Evolutionary conservation across 1,284 basidiomycete species (phyloP), one percentile per base, ranked within the genome.

Genomic region (Ceratobasidium theobromae): DNA sequence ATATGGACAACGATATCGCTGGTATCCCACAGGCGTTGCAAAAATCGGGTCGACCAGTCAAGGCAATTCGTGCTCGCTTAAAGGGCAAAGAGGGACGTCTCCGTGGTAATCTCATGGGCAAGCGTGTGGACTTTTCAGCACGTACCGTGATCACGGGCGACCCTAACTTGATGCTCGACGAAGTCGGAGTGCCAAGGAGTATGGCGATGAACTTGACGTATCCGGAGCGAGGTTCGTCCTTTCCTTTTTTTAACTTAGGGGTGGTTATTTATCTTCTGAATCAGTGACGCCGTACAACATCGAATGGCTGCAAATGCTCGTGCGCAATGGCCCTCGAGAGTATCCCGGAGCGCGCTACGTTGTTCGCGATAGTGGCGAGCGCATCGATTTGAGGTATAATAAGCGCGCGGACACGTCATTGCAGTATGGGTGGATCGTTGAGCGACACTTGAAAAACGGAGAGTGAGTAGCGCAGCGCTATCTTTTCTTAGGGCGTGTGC

Each of bases 1-100:
- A 99, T 76, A 99, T 99, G 96, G 97, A 99, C 76, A 99, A 99
- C 76, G 95, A 99, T 76, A 96, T 99, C 70, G 95, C 97, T 32
- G 97, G 97, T 66, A 94, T 98, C 45, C 97, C 97, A 0, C 95
- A 98, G 75, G 95, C 96, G 0, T 79, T 98, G 73, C 97, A 99
- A 75, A 99, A 99, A 77, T 97, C 94, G 32, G 97, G 97, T 35
- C 86, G 97, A 69, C 96, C 97, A 6, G 91, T 99, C 71, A 99
- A 99, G 79, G 96, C 97, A 41, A 98, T 99, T 74, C 93, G 97
- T 70, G 95, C 96, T 3, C 90, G 97, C 70, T 83, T 99, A 67
- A 99, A 99, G 84, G 97, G 97, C 68, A 99, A 99, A 77, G 97
- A 99, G 77, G 97, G 97, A 49, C 93, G 97, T 75, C 83, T 99